These are phyloP conservation scores for Cenchrus purpureus DNA, from an alignment of 176 grass and related monocot species.

Conservation along the genomic window DNA sequence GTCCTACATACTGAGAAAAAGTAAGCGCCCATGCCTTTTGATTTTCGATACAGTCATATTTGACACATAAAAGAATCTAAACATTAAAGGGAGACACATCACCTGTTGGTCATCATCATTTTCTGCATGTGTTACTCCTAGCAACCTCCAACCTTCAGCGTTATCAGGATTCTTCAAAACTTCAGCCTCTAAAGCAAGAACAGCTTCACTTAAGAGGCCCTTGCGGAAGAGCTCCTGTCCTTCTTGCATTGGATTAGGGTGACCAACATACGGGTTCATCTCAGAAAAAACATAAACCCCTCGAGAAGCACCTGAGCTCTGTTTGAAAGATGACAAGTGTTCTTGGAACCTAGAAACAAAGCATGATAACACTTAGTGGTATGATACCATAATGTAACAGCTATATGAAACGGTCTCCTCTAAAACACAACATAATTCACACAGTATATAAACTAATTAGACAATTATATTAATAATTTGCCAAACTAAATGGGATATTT, in stretches of 20 bases:
- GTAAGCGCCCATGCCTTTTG: background rate
- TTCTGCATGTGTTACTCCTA: constrained; percentile 96
- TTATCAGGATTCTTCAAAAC: constrained; percentile 98
- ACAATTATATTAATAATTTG: constrained; percentile 12
- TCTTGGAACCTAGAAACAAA: constrained; percentile 59
- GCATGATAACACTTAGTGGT: constrained; percentile 17
- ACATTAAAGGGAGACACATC: constrained; percentile 22
- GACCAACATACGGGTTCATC: constrained; percentile 96
- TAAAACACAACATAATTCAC: constrained; percentile 20
- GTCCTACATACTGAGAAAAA: background rate
- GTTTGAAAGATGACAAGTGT: constrained; percentile 61
- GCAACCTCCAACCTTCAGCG: constrained; percentile 93
- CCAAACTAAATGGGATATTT: constrained; percentile 30
- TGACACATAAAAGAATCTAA: constrained; percentile 30
- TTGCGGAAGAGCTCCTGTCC: constrained; percentile 95
- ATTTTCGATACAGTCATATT: constrained; percentile 1
- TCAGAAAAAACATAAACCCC: constrained; percentile 91
- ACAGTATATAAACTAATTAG: background rate
- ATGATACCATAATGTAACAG: background rate
- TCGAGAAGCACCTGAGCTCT: constrained; percentile 69
- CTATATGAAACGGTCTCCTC: constrained; percentile 6
- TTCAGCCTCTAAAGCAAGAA: constrained; percentile 98
- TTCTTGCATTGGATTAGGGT: constrained; percentile 97
- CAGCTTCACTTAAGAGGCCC: constrained; percentile 98
- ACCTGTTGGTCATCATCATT: constrained; percentile 99